phyloP scores from a whole-genome alignment of 495 filamentous ascomycete species.

The Tuber brumale region DNA sequence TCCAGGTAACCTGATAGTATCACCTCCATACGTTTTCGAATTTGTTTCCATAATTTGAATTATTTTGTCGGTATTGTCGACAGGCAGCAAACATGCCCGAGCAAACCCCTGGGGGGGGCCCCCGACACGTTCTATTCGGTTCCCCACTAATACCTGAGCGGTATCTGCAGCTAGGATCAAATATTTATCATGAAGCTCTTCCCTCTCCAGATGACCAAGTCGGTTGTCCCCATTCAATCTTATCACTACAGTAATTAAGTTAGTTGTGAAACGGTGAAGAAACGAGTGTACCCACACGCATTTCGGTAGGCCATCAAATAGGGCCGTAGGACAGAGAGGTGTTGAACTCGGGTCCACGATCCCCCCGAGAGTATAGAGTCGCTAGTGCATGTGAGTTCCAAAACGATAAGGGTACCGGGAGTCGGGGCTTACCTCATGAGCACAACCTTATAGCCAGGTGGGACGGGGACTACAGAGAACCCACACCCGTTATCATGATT shows the following conservation, averaged over 20 bases:
- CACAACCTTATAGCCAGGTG: constrained; percentile 10
- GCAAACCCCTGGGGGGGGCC: neutral
- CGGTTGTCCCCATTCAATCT: neutral
- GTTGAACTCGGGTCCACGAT: neutral
- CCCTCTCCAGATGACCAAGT: neutral
- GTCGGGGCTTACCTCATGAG: constrained; percentile 22
- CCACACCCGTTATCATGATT: neutral
- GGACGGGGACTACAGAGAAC: constrained; percentile 17
- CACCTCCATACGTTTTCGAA: constrained; percentile 1
- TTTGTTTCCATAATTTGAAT: neutral
- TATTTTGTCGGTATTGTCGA: neutral
- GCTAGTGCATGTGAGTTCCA: neutral
- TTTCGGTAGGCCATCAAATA: neutral
- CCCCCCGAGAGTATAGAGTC: neutral
- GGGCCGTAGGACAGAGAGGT: neutral
- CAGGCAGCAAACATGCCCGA: neutral
- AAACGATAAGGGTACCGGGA: neutral
- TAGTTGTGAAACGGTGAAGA: neutral
- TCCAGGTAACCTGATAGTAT: neutral
- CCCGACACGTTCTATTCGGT: neutral
- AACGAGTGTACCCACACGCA: neutral
- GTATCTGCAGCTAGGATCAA: neutral
- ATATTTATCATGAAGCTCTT: constrained; percentile 3
- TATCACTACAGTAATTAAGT: neutral
- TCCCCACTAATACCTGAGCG: neutral